phyloP scores from a whole-genome alignment of 768 basidiomycete species.

The Rossbeevera mucosa region DNA sequence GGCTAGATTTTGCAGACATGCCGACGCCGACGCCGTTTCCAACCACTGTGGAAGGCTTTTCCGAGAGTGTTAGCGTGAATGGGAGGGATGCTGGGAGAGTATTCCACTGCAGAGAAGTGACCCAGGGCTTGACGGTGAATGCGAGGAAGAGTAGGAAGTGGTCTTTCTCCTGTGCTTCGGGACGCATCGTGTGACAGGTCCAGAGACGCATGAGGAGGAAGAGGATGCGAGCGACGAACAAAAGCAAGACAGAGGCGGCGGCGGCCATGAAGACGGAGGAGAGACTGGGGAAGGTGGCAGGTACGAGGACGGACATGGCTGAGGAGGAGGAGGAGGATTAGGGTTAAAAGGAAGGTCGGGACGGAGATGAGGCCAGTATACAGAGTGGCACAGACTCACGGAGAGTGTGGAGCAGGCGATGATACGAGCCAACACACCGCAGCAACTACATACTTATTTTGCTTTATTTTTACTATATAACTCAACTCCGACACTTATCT shows the following conservation, averaged over 20 bases:
- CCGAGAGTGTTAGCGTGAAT: constrained; percentile 18
- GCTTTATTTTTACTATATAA: constrained; percentile 11
- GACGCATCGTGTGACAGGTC: constrained; percentile 17
- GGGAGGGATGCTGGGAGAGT: constrained; percentile 27
- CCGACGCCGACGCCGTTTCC: constrained; percentile 6
- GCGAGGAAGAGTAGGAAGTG: not conserved
- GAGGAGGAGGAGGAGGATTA: not conserved
- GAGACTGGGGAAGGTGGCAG: constrained; percentile 27
- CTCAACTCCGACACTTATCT: constrained; percentile 19
- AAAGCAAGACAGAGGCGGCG: constrained; percentile 23
- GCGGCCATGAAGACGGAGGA: constrained; percentile 31
- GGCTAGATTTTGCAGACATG: constrained; percentile 10
- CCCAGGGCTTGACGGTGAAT: constrained; percentile 10
- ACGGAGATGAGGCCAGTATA: constrained; percentile 27
- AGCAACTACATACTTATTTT: constrained; percentile 19
- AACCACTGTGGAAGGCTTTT: constrained; percentile 17
- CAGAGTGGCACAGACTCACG: constrained; percentile 4
- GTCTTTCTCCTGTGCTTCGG: constrained; percentile 17
- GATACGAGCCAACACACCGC: constrained; percentile 20
- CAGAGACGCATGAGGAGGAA: constrained; percentile 26
- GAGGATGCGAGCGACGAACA: constrained; percentile 30
- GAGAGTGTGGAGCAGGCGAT: constrained; percentile 10
- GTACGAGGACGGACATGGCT: constrained; percentile 31
- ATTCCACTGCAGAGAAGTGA: constrained; percentile 23
- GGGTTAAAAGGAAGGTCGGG: constrained; percentile 19